Base-by-base conservation (phyloP, 495 filamentous ascomycete species). In the Xanthoparmelia taractica region DNA sequence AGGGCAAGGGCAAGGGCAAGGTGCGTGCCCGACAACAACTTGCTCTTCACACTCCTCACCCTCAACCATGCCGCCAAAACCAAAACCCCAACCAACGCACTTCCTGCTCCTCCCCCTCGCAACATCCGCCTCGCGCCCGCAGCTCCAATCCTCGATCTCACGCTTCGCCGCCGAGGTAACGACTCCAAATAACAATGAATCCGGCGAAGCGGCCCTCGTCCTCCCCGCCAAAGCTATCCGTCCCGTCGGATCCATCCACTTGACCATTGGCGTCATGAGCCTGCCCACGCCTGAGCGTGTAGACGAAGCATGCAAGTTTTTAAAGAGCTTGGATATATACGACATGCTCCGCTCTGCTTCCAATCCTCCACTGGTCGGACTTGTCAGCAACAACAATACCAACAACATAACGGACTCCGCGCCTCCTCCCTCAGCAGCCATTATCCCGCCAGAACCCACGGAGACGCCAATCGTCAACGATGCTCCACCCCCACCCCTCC, bases 191-290 rank as follows among this genome's bases (percentile, higher is more conserved):
- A n/a, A n/a, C 36, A 34, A 58, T 13, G 38, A 60, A 38, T 71
- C 69, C 54, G 67, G 74, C 40, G 41, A 47, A 23, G 15, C 40
- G n/a, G n/a, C n/a, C n/a, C n/a, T n/a, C 8, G 1, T 11, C 2
- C 12, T 82, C 43, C 84, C 86, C 1, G 71, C 78, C 48, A 80
- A 79, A 62, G 88, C 91, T 7, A 72, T 96, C 43, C 77, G 93
- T 27, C 92, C 93, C 0, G 66, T 92, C 7, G 90, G 87, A 4
- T 91, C 90, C 0, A 74, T 96, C 34, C 93, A 96, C 73, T 75
- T 96, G 4, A 96, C 93, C 2, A 73, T 96, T 10, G 92, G 91
- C 1, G 90, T 96, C 4, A 91, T 97, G 87, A 89, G 84, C 63
- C 82, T 96, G 13, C 71, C 80, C 2, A 80, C 73, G 0, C 72